A percentile compares a stretch with the other conserved stretches of the same genome.
Conservation (phyloP, 1,284 basidiomycete genomes). For the Malassezia psittaci region DNA sequence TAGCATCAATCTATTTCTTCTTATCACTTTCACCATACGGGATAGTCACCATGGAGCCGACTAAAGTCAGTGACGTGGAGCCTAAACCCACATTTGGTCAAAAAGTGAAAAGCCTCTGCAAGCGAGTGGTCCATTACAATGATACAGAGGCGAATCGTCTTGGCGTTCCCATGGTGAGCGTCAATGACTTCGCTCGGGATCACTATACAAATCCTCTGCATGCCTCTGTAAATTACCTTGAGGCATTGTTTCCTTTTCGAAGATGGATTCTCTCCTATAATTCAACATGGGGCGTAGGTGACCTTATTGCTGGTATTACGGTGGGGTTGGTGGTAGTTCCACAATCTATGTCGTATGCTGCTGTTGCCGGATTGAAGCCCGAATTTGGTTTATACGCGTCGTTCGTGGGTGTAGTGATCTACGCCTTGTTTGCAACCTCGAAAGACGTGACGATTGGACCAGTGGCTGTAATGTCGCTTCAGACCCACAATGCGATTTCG, state of each 20-base stretch:
- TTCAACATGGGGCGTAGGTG: conserved; percentile 44
- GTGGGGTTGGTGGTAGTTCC: conserved; percentile 48
- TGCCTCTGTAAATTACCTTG: conserved; percentile 31
- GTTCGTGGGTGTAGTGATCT: conserved; percentile 74
- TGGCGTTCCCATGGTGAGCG: conserved; percentile 43
- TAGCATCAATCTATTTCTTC: neutral
- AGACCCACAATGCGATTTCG: conserved; percentile 58
- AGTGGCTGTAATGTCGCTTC: conserved; percentile 84
- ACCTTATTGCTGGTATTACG: conserved; percentile 49
- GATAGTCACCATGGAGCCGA: neutral
- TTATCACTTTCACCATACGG: neutral
- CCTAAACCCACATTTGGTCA: neutral
- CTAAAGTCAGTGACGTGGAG: neutral
- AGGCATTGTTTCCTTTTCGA: conserved; percentile 45
- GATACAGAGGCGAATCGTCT: conserved; percentile 39
- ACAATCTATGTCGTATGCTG: conserved; percentile 52
- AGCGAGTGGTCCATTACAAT: conserved; percentile 31
- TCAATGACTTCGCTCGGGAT: conserved; percentile 31
- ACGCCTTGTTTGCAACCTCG: conserved; percentile 50
- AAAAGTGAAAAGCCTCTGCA: conserved; percentile 1
- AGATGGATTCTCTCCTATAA: conserved; percentile 49
- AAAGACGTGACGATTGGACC: conserved; percentile 48
- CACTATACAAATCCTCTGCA: conserved; percentile 23
- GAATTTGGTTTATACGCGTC: conserved; percentile 93
- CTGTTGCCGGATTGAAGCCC: conserved; percentile 72